Evolutionary conservation across 305 asterid species (phyloP).

Genomic region (Fraxinus ornus): DNA sequence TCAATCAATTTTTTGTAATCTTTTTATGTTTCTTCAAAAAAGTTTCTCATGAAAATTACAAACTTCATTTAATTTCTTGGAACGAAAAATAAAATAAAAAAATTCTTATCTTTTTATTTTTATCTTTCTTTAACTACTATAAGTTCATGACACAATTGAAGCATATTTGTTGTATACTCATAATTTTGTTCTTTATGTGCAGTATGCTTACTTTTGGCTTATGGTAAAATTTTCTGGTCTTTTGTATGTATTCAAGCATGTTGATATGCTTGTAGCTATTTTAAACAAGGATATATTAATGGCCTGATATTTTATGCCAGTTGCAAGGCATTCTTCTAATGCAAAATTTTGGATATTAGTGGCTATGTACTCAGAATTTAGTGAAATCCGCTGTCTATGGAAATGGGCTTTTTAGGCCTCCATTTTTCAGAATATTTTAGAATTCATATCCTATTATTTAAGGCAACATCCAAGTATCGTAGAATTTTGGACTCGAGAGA

Average conservation of each 20-base stretch:
- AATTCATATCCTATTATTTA: neutral
- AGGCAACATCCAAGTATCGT: neutral
- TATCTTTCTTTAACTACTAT: neutral
- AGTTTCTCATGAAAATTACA: neutral
- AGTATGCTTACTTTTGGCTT: neutral
- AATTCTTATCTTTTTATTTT: neutral
- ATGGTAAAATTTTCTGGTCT: neutral
- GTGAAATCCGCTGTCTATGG: neutral
- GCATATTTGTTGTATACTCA: neutral
- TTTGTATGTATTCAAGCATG: neutral
- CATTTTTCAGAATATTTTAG: neutral
- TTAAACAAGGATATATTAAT: neutral
- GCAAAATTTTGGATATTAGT: neutral
- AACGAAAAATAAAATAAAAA: neutral
- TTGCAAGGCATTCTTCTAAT: neutral
- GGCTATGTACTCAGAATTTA: neutral
- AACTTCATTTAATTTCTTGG: neutral
- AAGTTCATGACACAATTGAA: neutral
- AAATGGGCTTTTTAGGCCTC: neutral
- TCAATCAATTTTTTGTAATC: neutral
- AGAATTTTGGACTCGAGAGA: neutral
- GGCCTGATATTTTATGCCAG: neutral
- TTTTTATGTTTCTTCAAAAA: neutral
- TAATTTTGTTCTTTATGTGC: neutral
- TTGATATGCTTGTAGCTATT: neutral